Evolutionary conservation across 2,329 filamentous ascomycete species (phyloP).

Genomic region (Pseudogymnoascus verrucosus): DNA sequence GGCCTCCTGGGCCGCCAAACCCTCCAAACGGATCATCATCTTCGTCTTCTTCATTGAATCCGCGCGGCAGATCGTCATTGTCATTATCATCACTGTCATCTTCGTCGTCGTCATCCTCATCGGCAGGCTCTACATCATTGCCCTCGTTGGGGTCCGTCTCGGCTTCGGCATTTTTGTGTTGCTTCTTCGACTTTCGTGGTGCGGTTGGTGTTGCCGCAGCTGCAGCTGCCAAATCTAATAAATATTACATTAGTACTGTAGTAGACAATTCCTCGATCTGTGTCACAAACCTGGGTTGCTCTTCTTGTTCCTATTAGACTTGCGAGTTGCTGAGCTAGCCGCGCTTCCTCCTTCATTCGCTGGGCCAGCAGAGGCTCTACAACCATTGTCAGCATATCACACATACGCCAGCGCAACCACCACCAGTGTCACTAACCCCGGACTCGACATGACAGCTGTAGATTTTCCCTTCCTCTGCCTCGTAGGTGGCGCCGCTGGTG

Average conservation of each 20-base stretch:
- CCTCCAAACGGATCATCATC: conserved; percentile 54
- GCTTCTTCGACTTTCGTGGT: conserved; percentile 45
- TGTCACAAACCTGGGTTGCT: conserved; percentile 39
- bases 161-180: conserved; percentile 62
- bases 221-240: conserved; percentile 2
- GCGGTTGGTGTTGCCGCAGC: conserved; percentile 18
- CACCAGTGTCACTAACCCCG: conserved; percentile 46
- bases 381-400: conserved; percentile 22
- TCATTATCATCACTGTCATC: conserved; percentile 52
- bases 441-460: conserved; percentile 61
- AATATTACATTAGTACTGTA: neutral
- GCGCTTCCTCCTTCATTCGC: conserved; percentile 48
- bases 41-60: conserved; percentile 41
- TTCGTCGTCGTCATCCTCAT: conserved; percentile 49
- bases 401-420: conserved; percentile 9
- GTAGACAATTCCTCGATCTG: neutral
- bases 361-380: conserved; percentile 55
- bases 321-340: conserved; percentile 60
- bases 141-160: conserved; percentile 52
- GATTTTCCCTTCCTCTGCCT: conserved; percentile 55
- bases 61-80: conserved; percentile 29
- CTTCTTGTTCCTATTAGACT: conserved; percentile 66
- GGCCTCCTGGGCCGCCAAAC: conserved; percentile 59
- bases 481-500: conserved; percentile 32
- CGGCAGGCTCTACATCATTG: conserved; percentile 35